Percentiles rank a stretch among this genome's conserved stretches.
Evolutionary conservation across 163 green algal species (phyloP).

Genomic region (Picocystis sp.): DNA sequence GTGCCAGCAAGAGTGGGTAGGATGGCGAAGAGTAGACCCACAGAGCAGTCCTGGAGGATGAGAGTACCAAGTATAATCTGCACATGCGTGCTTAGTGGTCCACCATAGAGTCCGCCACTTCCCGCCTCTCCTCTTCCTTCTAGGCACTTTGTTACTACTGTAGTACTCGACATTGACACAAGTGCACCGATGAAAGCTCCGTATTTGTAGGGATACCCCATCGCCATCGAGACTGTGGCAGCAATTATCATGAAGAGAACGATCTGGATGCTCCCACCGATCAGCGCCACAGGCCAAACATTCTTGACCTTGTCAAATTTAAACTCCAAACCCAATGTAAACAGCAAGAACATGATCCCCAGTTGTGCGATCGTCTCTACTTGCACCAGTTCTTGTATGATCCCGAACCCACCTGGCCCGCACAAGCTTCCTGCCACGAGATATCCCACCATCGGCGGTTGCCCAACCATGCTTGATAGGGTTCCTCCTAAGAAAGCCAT

Average conservation of each 20-base stretch:
- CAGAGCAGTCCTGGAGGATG: conserved; percentile 57
- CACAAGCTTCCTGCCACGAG: conserved; percentile 63
- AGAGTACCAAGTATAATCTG: conserved; percentile 78
- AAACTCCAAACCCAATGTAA: conserved; percentile 74
- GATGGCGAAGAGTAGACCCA: conserved; percentile 85
- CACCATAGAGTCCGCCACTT: conserved; percentile 5
- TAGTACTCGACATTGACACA: conserved; percentile 58
- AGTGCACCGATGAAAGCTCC: conserved; percentile 70
- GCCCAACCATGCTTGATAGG: conserved; percentile 20
- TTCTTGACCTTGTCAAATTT: conserved; percentile 47
- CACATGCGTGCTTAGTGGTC: conserved; percentile 28
- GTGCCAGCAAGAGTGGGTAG: conserved; percentile 52
- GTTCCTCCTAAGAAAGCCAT: neutral
- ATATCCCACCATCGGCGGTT: conserved; percentile 88
- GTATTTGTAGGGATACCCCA: conserved; percentile 21
- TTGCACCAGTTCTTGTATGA: conserved; percentile 47
- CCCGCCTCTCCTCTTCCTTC: conserved; percentile 14
- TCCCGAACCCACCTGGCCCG: conserved; percentile 53
- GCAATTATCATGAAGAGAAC: conserved; percentile 29
- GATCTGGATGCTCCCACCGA: conserved; percentile 33
- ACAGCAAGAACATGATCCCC: conserved; percentile 76
- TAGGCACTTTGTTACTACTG: conserved; percentile 73
- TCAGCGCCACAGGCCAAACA: conserved; percentile 51
- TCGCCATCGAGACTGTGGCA: conserved; percentile 31
- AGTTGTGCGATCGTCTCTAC: conserved; percentile 50